Base-by-base conservation (phyloP, 116 monocot species). In the Zostera marina region DNA sequence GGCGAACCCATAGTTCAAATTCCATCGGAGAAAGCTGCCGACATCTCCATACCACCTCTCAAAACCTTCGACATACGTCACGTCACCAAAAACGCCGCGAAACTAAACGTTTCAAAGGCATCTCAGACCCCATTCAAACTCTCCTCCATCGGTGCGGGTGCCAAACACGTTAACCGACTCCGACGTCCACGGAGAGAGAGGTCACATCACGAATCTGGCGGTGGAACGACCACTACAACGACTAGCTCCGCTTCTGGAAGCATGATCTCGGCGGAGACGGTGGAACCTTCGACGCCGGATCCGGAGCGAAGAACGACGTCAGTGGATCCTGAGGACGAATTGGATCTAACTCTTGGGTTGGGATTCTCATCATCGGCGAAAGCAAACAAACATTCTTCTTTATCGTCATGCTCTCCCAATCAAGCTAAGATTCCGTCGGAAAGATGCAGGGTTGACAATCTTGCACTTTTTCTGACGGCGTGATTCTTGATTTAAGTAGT, bases 1-100 rank as follows among this genome's bases (percentile, higher is more conserved):
- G 87, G 82, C 16, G 63, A 46, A 2, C 79, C 82, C 14, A 73
- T 87, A 46, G 32, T 67, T 10, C 65, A 72, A 61, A 63, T 75
- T 22, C 52, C 85, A 3, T 69, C 70, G 39, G 77, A 74, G 22
- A 41, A 19, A 16, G 47, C 70, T 8, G 65, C 66, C 8, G 60
- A 63, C 17, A 7, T 60, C 11, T 60, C 72, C 2, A 46, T 41
- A 8, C 67, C 83, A 16, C 52, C 61, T 11, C 19, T 77, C 52
- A 75, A 68, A 55, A 40, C 70, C 26, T 64, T 42, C 70, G 83
- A 83, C 60, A 83, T 88, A 58, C 79, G 88, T 38, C 88, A 83
- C 57, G 63, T 80, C 56, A 39, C 61, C 59, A 83, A 68, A 68
- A 65, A 77, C 17, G 41, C 17, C 13, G 7, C 5, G 3, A 47